Evolutionary conservation across 2,329 filamentous ascomycete genomes (phyloP), one percentile per base, ranked within the genome.

Genomic region (Fusarium sublunatum): DNA sequence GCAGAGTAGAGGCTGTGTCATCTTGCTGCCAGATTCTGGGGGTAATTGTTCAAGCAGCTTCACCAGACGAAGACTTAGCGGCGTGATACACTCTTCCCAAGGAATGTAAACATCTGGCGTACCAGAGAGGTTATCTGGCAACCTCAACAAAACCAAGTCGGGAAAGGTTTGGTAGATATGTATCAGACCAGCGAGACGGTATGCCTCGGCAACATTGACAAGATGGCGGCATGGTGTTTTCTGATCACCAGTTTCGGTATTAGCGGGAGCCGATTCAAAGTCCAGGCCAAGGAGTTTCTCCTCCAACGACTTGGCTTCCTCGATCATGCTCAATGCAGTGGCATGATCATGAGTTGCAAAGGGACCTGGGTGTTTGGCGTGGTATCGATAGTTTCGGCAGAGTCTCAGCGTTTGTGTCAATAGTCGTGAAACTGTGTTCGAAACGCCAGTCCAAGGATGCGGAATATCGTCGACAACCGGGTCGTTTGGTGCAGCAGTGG

Each of bases 111-210:
- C 43, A 32, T 52, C 40, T 11, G 39, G 38, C 1, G 55, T 44
- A 2, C 22, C 48, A 0, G 40, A 53, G 0, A 68, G 7, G 7
- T 58, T 36, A 2, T 53, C 62, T 0, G 75, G 74, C 2, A 76
- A 53, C 1, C 74, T 68, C 3, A 73, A 40, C 0, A 72, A 54
- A 0, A 75, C 72, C 2, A 77, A 51, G 6, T 76, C 74, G 0
- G 74, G 75, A 4, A 77, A 77, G 0, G 76, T 78, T 42, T 77
- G 73, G 59, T 79, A 79, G 2, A 79, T 73, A 32, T 79, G 77
- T 3, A 79, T 63, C 13, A 79, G 54, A 0, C 77, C 73, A 0
- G 73, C 71, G 0, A 79, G 64, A 2, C 74, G 72, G 35, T 78
- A 78, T 0, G 76, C 76, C 40, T 79, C 77, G 2, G 75, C 76